Evolutionary conservation across 2,329 filamentous ascomycete genomes (phyloP).

Genomic region (Nemania sp.): DNA sequence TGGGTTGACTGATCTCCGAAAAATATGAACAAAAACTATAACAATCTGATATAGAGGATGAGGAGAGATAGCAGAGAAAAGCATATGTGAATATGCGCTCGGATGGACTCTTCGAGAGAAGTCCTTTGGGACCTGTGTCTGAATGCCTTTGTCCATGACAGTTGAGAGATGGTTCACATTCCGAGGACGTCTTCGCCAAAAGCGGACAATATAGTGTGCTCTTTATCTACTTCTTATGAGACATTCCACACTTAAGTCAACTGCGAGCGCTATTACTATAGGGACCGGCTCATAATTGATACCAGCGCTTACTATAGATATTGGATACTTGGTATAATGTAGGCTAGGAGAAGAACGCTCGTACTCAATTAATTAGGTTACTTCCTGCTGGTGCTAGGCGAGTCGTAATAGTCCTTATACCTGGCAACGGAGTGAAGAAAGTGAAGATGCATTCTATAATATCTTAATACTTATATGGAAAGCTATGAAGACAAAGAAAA

Average conservation of each 20-base stretch:
- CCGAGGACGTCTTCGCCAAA: constrained; percentile 43
- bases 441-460: background rate
- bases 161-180: constrained; percentile 39
- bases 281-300: background rate
- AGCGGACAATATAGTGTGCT: constrained; percentile 24
- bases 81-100: constrained; percentile 20
- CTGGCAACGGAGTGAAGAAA: no score
- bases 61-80: constrained; percentile 9
- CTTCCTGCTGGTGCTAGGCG: background rate
- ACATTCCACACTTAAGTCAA: constrained; percentile 2
- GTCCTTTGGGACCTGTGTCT: constrained; percentile 38
- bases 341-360: background rate
- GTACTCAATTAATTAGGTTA: no score
- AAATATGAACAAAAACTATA: background rate
- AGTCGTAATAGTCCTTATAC: background rate
- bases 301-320: background rate
- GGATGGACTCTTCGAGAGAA: constrained; percentile 24
- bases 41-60: constrained; percentile 8
- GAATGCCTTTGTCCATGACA: constrained; percentile 46
- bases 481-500: background rate
- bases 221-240: constrained; percentile 31
- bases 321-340: background rate
- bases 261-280: background rate
- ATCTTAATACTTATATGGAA: no score
- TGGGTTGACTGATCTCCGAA: constrained; percentile 6